Conservation (phyloP, 805 yeast genomes). For the Cyberlindnera nakhonratchasimensis region DNA sequence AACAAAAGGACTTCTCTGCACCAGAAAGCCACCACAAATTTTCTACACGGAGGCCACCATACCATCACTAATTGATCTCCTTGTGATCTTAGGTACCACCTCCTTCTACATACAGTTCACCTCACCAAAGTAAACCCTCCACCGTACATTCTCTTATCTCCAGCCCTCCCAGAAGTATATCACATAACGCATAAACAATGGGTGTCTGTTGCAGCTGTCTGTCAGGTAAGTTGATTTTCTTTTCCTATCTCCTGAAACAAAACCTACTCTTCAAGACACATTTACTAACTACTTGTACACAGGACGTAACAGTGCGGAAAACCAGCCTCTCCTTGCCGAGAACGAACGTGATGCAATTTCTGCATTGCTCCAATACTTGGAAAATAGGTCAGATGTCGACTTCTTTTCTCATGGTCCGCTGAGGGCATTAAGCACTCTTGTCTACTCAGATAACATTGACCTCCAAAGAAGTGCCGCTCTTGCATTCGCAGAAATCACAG, state of each 20-base stretch:
- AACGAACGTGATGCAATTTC: constrained; percentile 97
- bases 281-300: constrained; percentile 9
- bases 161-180: too few relatives aligned
- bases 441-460: constrained; percentile 91
- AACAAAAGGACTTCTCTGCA: too few relatives aligned
- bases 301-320: constrained; percentile 31
- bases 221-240: constrained; percentile 10
- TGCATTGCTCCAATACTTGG: constrained; percentile 81
- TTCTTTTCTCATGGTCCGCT: constrained; percentile 83
- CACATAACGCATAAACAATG: constrained; percentile 12
- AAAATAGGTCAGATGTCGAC: constrained; percentile 83
- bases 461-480: constrained; percentile 95
- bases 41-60: too few relatives aligned
- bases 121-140: too few relatives aligned
- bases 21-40: too few relatives aligned
- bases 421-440: constrained; percentile 86
- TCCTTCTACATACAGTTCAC: too few relatives aligned
- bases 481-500: constrained; percentile 98
- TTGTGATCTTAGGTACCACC: too few relatives aligned
- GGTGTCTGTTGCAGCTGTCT: constrained; percentile 26
- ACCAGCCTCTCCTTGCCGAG: constrained; percentile 85
- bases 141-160: too few relatives aligned
- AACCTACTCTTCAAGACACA: background rate
- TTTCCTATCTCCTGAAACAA: background rate
- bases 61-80: too few relatives aligned